Base-by-base conservation (phyloP, 805 yeast genomes). In the Ogataea nitratoaversa region DNA sequence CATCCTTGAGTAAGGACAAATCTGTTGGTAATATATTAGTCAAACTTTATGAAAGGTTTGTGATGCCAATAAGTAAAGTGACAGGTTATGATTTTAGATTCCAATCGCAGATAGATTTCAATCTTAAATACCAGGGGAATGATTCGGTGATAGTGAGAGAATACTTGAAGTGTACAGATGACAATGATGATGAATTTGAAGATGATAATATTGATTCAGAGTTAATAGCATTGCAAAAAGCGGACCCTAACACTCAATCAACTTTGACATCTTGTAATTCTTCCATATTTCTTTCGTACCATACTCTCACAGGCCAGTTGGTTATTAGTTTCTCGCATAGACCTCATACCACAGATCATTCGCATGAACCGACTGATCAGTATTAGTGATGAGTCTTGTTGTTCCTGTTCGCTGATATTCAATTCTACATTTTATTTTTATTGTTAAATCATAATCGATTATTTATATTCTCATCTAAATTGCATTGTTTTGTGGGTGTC, bases 251-350 rank as follows among this genome's bases (percentile, higher is more conserved):
- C 44, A 20, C 39, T 31, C 13, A 40, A 31, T 31, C 27, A 5
- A 14, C 36, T 8, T 31, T 8, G 9, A 38, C 41, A 9, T 49
- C 43, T 17, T 60, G 64, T 39, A 45, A 44, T 20, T 60, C 65
- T 27, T 51, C 53, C 19, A 37, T 60, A 9, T 50, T 48, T 30
- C 28, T 60, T 8, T 55, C 54, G 32, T 57, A 59, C 40, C 55
- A 59, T 38, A 43, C 49, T 22, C 42, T 40, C 17, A 41, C 49
- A 12, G 63, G 63, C 13, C 49, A 52, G 32, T 41, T 60, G 30
- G 56, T 56, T 23, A 46, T 60, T 25, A 53, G 56, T 24, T 60
- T 56, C 38, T 48, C 63, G 18, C 65, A 60, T 38, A 54, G 53
- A 40, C 50, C 51, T 16, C 65, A 60, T 41, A 36, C 28, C 16